A percentile compares a stretch with the other conserved stretches of the same genome.
These are phyloP conservation scores for Verruconis gallopava DNA, from an alignment of 2,329 filamentous ascomycete species.

Conservation along the genomic window DNA sequence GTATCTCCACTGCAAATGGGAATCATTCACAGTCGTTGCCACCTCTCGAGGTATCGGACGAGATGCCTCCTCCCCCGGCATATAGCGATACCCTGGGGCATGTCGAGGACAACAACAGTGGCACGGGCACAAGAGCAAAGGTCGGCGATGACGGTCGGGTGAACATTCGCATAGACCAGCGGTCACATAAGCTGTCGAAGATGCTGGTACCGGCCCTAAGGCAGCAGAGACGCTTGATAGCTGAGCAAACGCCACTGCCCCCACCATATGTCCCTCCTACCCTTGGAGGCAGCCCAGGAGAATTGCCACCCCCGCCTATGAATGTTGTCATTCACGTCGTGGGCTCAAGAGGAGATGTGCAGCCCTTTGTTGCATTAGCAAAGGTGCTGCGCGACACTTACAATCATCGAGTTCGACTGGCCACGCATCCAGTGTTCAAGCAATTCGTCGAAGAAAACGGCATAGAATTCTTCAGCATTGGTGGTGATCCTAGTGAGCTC, in stretches of 20 bases:
- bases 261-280: constrained; percentile 47
- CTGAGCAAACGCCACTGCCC: constrained; percentile 9
- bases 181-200: constrained; percentile 22
- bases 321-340: constrained; percentile 12
- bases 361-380: constrained; percentile 37
- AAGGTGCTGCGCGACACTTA: constrained; percentile 37
- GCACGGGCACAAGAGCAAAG: constrained; percentile 35
- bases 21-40: not conserved
- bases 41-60: not conserved
- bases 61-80: constrained; percentile 5
- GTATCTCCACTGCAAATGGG: not conserved
- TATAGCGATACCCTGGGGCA: constrained; percentile 13
- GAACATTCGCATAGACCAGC: constrained; percentile 28
- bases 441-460: constrained; percentile 37
- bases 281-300: constrained; percentile 50
- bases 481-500: constrained; percentile 35
- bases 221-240: constrained; percentile 18
- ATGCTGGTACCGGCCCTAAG: constrained; percentile 26
- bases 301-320: constrained; percentile 34
- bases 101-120: constrained; percentile 24
- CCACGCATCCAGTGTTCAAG: constrained; percentile 36
- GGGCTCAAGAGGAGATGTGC: constrained; percentile 33
- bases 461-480: constrained; percentile 39
- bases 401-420: constrained; percentile 33
- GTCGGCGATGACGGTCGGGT: constrained; percentile 29